These are phyloP conservation scores for Podaxis pistillaris DNA, from an alignment of 768 basidiomycete species.

Conservation along the genomic window DNA sequence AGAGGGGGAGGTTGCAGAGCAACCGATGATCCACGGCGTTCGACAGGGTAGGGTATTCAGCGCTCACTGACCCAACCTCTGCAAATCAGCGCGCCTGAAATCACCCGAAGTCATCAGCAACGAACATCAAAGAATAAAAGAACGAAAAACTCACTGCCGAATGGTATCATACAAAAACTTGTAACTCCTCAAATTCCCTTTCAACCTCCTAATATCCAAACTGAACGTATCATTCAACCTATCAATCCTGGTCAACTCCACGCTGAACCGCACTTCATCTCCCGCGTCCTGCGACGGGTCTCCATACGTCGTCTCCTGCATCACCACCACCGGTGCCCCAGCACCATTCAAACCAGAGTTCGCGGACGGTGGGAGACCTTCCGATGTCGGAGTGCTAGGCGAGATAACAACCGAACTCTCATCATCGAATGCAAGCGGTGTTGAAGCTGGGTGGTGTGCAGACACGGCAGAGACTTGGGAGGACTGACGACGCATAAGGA, in stretches of 20 bases:
- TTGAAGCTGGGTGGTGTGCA: conserved; percentile 26
- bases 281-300: conserved; percentile 79
- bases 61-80: conserved; percentile 22
- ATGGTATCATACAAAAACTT: conserved; percentile 88
- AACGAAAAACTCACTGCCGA: conserved; percentile 63
- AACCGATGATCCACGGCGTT: background rate
- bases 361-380: background rate
- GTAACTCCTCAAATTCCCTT: conserved; percentile 91
- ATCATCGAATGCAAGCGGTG: conserved; percentile 47
- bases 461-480: conserved; percentile 67
- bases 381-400: background rate
- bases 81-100: conserved; percentile 45
- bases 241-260: conserved; percentile 90
- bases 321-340: conserved; percentile 19
- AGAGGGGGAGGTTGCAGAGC: background rate
- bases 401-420: conserved; percentile 41
- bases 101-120: conserved; percentile 13
- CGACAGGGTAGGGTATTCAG: background rate
- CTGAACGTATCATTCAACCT: conserved; percentile 88
- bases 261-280: conserved; percentile 95
- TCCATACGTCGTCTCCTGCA: conserved; percentile 70
- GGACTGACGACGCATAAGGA: conserved; percentile 88
- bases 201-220: conserved; percentile 88
- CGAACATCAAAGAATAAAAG: background rate
- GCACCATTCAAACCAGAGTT: background rate